Evolutionary conservation across 208 protist genomes (phyloP).

Genomic region (Leishmania braziliensis): DNA sequence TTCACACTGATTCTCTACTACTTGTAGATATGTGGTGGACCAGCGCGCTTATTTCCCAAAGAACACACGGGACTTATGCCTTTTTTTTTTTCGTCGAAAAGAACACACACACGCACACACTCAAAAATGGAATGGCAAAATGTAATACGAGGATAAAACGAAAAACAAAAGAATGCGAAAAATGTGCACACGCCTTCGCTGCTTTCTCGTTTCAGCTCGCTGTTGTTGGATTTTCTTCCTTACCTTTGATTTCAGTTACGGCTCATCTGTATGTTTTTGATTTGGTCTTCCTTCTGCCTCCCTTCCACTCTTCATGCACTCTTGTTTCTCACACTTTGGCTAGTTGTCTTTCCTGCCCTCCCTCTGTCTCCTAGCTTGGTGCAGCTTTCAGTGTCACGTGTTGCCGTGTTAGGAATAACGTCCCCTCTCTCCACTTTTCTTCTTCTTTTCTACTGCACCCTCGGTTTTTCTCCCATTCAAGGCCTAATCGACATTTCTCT

Average conservation of each 20-base stretch:
- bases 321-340: not conserved
- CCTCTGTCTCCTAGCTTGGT: not conserved
- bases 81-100: not conserved
- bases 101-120: not conserved
- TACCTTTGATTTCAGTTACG: not conserved
- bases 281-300: not conserved
- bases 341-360: not conserved
- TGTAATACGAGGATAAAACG: not conserved
- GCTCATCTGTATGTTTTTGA: not conserved
- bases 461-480: not conserved
- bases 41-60: not conserved
- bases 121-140: not conserved
- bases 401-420: not conserved
- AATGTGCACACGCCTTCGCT: not conserved
- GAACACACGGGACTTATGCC: not conserved
- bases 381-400: not conserved
- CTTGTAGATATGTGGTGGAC: not conserved
- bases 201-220: not conserved
- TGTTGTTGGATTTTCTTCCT: not conserved
- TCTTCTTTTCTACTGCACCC: not conserved
- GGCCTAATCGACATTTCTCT: not conserved
- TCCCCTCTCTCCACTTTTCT: not conserved
- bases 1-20: not conserved
- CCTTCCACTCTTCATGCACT: not conserved
- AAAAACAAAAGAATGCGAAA: not conserved